Evolutionary conservation across 805 yeast species (phyloP), one percentile per base, ranked within the genome.

Genomic region (Candida nemodendra): DNA sequence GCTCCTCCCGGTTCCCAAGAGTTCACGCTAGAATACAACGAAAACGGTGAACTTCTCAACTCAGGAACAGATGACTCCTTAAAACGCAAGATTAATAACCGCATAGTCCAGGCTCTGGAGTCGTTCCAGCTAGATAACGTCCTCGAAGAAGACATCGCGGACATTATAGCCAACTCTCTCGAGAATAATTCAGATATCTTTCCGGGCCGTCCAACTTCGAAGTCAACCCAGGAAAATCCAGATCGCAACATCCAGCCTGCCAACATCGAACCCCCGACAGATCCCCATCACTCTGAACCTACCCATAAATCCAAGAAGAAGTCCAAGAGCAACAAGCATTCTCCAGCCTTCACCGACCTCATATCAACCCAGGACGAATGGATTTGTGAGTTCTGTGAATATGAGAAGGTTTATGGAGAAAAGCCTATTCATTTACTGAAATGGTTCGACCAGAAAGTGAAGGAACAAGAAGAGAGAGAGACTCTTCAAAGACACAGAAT

Each of bases 361-460:
- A 34, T 13, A 7, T 44, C 53, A n/a, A 29, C 39, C 8, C n/a
- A n/a, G n/a, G n/a, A n/a, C n/a, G n/a, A n/a, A n/a, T 58, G 59
- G 59, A 34, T 45, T 2, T 74, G 79, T 51, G 59, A 71, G 32
- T 63, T 74, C 30, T 74, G 79, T 56, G 74, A 73, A 44, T 74
- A 70, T 51, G 76, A 73, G 48, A 61, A 62, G 8, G 63, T 73
- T 4, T 74, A 59, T 49, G 79, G 79, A 2, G 52, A 51, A 21
- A 65, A 67, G 39, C 79, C 79, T 1, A 42, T 56, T 17, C 68
- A 66, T 42, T 55, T 71, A 56, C 65, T 71, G 47, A 64, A 65
- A 43, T 70, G 75, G 73, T 65, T 66, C 39, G 67, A 71, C 37
- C 56, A 57, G 33, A 61, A 64, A 32, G 50, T 64, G 24, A 45